Evolutionary conservation across 768 basidiomycete genomes (phyloP).

Genomic region (Phylloporus scabripes): DNA sequence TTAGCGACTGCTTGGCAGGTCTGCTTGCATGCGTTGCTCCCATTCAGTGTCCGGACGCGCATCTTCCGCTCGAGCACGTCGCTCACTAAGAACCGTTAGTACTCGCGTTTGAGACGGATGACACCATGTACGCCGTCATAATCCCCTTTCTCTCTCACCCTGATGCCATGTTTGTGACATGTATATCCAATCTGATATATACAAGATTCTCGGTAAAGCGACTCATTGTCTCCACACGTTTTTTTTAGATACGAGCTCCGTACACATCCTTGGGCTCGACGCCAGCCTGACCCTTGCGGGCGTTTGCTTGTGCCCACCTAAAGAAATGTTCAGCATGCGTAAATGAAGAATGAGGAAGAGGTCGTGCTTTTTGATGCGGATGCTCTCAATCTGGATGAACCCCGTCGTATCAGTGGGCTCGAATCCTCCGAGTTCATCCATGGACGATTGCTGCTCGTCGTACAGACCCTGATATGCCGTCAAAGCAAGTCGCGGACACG

Average conservation of each 20-base stretch:
- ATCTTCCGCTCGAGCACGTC: too few relatives aligned
- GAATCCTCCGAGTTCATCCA: slow-evolving; percentile 99
- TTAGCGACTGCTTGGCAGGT: too few relatives aligned
- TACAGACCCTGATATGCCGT: slow-evolving; percentile 66
- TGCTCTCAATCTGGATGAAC: slow-evolving; percentile 96
- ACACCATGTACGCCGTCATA: too few relatives aligned
- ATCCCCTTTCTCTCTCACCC: too few relatives aligned
- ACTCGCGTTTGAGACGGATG: too few relatives aligned
- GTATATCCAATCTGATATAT: background rate
- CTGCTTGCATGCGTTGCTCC: too few relatives aligned
- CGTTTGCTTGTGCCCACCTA: slow-evolving; percentile 86
- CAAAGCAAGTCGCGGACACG: background rate
- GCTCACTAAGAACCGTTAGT: too few relatives aligned
- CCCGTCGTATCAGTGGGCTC: slow-evolving; percentile 93
- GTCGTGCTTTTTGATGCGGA: slow-evolving; percentile 92
- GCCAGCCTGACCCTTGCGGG: slow-evolving; percentile 77
- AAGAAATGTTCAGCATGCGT: background rate
- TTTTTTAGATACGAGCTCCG: slow-evolving; percentile 48
- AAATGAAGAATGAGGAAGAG: background rate
- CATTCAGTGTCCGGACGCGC: too few relatives aligned
- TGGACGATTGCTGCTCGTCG: slow-evolving; percentile 91
- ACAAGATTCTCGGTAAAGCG: background rate
- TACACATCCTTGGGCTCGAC: slow-evolving; percentile 78
- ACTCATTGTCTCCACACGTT: background rate
- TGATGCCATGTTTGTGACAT: too few relatives aligned